Evolutionary conservation across 345 rosid species (phyloP).

Genomic region (Eucalyptus leucophloia): DNA sequence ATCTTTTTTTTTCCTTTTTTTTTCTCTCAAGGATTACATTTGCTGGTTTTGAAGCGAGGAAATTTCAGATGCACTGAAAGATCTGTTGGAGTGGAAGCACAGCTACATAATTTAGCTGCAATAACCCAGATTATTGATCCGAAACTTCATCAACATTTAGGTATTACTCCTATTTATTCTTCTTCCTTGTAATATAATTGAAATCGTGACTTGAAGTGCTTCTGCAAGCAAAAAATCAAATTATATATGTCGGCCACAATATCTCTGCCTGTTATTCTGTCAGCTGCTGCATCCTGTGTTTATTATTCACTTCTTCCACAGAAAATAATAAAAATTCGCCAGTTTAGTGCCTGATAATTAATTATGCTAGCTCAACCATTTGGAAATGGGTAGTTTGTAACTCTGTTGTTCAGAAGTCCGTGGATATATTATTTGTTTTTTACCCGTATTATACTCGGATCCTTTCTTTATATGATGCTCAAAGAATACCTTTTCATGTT

Average conservation of each 20-base stretch:
- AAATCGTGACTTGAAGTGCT: neutral
- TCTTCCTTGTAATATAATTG: neutral
- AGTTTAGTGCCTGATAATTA: neutral
- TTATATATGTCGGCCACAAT: neutral
- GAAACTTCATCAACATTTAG: conserved; percentile 93
- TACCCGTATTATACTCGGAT: neutral
- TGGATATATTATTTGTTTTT: neutral
- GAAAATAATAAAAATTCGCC: neutral
- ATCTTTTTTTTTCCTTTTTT: neutral
- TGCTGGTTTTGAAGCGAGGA: conserved; percentile 49
- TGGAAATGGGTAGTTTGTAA: neutral
- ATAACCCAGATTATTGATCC: conserved; percentile 91
- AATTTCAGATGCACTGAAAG: conserved; percentile 87
- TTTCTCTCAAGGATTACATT: neutral
- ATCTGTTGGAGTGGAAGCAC: conserved; percentile 92
- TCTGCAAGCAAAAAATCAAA: neutral
- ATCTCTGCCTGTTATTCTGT: neutral
- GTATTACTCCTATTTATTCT: conserved; percentile 11
- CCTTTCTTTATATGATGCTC: neutral
- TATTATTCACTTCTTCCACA: neutral
- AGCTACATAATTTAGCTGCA: conserved; percentile 72
- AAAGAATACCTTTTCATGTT: neutral
- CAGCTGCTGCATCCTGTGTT: neutral
- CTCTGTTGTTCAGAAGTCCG: neutral
- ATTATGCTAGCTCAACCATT: neutral